phyloP scores from a whole-genome alignment of 176 grass and related monocot species.

The Thalia dealbata region DNA sequence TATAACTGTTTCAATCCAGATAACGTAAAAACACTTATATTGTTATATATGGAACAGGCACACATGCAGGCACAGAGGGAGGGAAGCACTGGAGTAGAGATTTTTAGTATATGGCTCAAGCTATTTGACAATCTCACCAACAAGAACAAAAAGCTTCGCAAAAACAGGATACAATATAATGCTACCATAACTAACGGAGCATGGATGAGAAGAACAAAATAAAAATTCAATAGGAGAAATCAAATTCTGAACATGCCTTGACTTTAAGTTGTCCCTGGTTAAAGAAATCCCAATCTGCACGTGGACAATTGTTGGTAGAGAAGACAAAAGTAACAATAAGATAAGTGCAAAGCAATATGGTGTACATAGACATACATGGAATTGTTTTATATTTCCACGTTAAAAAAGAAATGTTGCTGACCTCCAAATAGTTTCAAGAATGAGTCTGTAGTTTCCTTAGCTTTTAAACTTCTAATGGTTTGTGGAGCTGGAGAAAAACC shows the following conservation, averaged over 20 bases:
- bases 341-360: background rate
- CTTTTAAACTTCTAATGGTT: conserved; percentile 47
- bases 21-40: too few relatives aligned
- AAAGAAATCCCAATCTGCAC: conserved; percentile 86
- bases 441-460: conserved; percentile 40
- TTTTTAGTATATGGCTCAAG: too few relatives aligned
- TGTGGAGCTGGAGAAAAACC: conserved; percentile 54
- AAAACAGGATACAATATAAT: background rate
- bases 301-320: conserved; percentile 19
- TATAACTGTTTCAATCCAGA: too few relatives aligned
- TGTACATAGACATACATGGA: background rate
- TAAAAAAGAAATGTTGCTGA: conserved; percentile 21
- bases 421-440: conserved; percentile 53
- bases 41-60: too few relatives aligned
- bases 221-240: background rate
- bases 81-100: too few relatives aligned
- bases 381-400: background rate
- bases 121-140: background rate
- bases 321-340: background rate
- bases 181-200: background rate
- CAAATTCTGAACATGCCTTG: conserved; percentile 32
- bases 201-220: background rate
- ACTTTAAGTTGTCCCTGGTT: conserved; percentile 30
- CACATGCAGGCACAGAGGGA: too few relatives aligned
- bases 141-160: background rate